Percentiles rank a stretch among this genome's conserved stretches.
phyloP scores from a whole-genome alignment of 163 green algal species.

The Smithsoniella earleae region DNA sequence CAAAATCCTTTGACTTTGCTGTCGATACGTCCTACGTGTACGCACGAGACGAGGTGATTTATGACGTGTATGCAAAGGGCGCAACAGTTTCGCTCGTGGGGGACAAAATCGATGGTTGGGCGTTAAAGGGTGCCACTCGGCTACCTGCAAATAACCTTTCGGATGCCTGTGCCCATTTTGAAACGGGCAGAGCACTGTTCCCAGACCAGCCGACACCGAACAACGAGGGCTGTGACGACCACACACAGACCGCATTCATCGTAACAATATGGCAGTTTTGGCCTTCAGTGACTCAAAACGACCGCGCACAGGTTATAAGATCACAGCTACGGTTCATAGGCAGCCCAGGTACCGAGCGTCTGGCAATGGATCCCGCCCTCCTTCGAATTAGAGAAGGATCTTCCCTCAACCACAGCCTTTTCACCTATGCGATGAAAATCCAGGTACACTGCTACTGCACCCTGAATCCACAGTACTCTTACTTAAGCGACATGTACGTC shows the following conservation, averaged over 20 bases:
- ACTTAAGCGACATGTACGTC: too few relatives aligned
- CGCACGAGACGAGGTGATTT: not conserved
- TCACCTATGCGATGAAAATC: not conserved
- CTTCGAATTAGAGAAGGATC: slow-evolving; percentile 3
- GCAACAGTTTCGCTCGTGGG: not conserved
- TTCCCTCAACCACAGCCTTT: slow-evolving; percentile 10
- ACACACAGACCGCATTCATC: slow-evolving; percentile 3
- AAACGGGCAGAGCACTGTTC: not conserved
- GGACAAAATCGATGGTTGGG: slow-evolving; percentile 22
- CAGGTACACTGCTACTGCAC: too few relatives aligned
- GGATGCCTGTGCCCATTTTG: not conserved
- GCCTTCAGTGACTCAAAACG: not conserved
- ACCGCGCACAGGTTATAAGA: not conserved
- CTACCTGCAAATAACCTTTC: not conserved
- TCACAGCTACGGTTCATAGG: slow-evolving; percentile 13
- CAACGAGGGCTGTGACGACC: not conserved
- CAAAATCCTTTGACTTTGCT: slow-evolving; percentile 13
- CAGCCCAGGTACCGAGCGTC: slow-evolving; percentile 3
- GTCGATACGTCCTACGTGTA: not conserved
- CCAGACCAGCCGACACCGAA: not conserved
- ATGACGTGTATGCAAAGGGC: not conserved
- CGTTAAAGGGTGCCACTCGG: not conserved
- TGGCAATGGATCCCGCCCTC: slow-evolving; percentile 11
- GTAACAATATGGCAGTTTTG: slow-evolving; percentile 20
- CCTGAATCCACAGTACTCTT: too few relatives aligned